A percentile compares a stretch with the other conserved stretches of the same genome.
phyloP scores from a whole-genome alignment of 2,329 filamentous ascomycete genomes.

The Pestalotiopsis sp. region DNA sequence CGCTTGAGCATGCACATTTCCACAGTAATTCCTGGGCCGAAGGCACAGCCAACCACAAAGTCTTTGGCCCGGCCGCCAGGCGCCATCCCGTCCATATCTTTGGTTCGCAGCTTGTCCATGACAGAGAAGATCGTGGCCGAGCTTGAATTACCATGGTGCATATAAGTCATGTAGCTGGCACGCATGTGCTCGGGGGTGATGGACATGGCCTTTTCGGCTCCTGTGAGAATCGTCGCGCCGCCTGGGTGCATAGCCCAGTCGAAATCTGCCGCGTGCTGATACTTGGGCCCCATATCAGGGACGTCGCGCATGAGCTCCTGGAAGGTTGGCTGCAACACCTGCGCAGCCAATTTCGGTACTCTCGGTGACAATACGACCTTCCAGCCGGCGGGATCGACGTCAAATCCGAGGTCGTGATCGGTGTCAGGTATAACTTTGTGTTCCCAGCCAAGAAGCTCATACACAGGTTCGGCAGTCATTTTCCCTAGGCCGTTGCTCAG shows the following conservation, averaged over 20 bases:
- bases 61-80: conserved; percentile 53
- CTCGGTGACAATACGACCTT: conserved; percentile 66
- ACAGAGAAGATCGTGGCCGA: conserved; percentile 73
- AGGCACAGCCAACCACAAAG: conserved; percentile 68
- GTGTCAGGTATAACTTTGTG: conserved; percentile 65
- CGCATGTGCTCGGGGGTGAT: conserved; percentile 67
- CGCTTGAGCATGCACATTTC: conserved; percentile 70
- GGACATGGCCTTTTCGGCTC: conserved; percentile 60
- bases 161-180: conserved; percentile 71
- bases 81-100: conserved; percentile 62
- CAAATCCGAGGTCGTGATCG: conserved; percentile 65
- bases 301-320: conserved; percentile 53
- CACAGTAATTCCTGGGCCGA: conserved; percentile 69
- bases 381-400: conserved; percentile 67
- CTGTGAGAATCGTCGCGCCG: conserved; percentile 66
- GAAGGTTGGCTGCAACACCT: conserved; percentile 57
- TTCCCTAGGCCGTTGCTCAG: conserved; percentile 65
- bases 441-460: conserved; percentile 68
- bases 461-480: conserved; percentile 45
- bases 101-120: conserved; percentile 60
- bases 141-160: conserved; percentile 69
- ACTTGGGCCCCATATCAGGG: conserved; percentile 45
- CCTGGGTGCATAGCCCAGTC: conserved; percentile 78
- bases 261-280: conserved; percentile 57
- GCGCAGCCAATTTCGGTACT: conserved; percentile 60